Evolutionary conservation across 345 rosid species (phyloP).

Genomic region (Lenwebbia sp.): DNA sequence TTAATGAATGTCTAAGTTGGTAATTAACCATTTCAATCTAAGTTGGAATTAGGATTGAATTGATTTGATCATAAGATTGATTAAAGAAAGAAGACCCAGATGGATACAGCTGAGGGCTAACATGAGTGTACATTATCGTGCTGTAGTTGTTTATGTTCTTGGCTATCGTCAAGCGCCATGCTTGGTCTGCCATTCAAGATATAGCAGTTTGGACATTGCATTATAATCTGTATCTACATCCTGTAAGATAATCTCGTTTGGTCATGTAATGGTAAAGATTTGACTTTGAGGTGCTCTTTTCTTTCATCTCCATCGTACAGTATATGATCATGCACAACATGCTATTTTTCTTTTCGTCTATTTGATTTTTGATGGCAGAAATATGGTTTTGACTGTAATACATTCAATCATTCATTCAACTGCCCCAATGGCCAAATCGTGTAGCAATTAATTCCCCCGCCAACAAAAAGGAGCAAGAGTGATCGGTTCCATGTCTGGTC

Average conservation of each 20-base stretch:
- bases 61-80: neutral
- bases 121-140: neutral
- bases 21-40: neutral
- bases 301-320: neutral
- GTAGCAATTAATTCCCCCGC: neutral
- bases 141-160: neutral
- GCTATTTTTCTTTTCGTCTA: neutral
- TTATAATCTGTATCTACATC: too few species aligned
- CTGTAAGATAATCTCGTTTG: neutral
- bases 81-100: neutral
- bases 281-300: neutral
- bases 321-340: neutral
- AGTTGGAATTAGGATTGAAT: too few species aligned
- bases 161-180: neutral
- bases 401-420: neutral
- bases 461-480: too few species aligned
- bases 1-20: neutral
- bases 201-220: neutral
- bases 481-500: too few species aligned
- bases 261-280: neutral
- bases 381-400: neutral
- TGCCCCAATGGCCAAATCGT: neutral
- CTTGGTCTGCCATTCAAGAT: neutral
- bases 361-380: neutral
- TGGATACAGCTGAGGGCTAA: neutral